Percentiles rank a stretch among this genome's conserved stretches.
Conservation (phyloP, 352 stramenopile genomes). For the Globisporangium nunn region DNA sequence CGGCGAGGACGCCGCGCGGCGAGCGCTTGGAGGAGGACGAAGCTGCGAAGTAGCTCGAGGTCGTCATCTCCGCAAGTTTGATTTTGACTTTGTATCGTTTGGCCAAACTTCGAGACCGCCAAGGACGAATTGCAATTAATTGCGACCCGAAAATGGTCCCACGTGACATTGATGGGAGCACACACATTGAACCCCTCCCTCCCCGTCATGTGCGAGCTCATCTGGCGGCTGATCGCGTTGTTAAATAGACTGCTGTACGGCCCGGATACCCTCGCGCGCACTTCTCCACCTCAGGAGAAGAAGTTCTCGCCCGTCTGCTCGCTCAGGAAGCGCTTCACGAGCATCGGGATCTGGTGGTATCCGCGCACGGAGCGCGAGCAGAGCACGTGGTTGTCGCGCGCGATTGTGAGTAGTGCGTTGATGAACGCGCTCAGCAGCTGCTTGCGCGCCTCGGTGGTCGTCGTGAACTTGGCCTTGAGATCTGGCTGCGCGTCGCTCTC, state of each 20-base stretch:
- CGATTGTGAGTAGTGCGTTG: conserved; percentile 28
- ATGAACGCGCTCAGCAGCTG: conserved; percentile 34
- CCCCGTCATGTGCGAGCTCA: no score
- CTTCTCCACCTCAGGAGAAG: conserved; percentile 18
- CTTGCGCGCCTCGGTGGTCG: conserved; percentile 34
- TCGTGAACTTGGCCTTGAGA: conserved; percentile 44
- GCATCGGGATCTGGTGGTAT: conserved; percentile 37
- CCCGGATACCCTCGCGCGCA: not conserved
- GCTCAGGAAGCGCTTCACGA: conserved; percentile 40
- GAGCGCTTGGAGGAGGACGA: no score
- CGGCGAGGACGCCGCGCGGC: not conserved
- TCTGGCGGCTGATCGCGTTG: no score
- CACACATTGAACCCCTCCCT: no score
- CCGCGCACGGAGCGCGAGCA: conserved; percentile 28
- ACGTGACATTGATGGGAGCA: no score
- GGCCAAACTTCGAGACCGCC: no score
- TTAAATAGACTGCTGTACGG: no score
- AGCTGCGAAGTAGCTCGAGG: not conserved
- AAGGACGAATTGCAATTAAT: no score
- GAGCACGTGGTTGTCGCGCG: conserved; percentile 20
- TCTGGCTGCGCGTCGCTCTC: conserved; percentile 29
- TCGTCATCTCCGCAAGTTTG: not conserved
- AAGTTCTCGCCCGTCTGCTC: conserved; percentile 42
- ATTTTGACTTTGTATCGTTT: no score
- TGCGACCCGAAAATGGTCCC: no score